Conservation (phyloP, 768 basidiomycete species). For the Mycena amicta region DNA sequence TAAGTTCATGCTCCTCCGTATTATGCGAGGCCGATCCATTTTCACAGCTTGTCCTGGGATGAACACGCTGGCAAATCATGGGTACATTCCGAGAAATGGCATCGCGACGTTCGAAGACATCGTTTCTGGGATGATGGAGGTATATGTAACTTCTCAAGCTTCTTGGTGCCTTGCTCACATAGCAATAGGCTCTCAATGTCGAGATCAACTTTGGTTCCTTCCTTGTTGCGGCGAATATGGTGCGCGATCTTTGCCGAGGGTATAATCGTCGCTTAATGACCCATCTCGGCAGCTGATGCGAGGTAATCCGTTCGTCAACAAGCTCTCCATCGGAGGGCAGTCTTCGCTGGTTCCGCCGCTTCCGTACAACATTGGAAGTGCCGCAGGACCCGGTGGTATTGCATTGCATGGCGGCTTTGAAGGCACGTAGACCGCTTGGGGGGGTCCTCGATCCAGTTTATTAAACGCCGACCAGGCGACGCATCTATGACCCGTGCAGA, state of each 20-base stretch:
- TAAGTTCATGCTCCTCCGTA: neutral
- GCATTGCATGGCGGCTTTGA: neutral
- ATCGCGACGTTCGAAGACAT: slow-evolving; percentile 18
- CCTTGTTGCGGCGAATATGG: slow-evolving; percentile 16
- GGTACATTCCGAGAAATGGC: slow-evolving; percentile 17
- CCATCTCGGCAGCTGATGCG: slow-evolving; percentile 3
- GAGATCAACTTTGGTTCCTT: slow-evolving; percentile 11
- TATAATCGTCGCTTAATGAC: too few species aligned
- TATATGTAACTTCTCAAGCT: too few species aligned
- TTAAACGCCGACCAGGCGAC: neutral
- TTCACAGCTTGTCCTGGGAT: too few species aligned
- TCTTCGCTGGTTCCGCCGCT: slow-evolving; percentile 2
- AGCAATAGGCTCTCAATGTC: slow-evolving; percentile 16
- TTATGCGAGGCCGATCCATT: too few species aligned
- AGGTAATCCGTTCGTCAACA: slow-evolving; percentile 18
- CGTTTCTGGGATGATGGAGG: slow-evolving; percentile 15
- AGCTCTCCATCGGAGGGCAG: slow-evolving; percentile 12
- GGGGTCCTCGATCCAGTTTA: too few species aligned
- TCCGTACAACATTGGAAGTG: neutral
- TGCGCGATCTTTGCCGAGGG: too few species aligned
- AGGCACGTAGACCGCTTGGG: too few species aligned
- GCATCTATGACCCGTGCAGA: slow-evolving; percentile 10
- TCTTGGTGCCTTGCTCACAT: too few species aligned
- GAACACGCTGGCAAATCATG: slow-evolving; percentile 13
- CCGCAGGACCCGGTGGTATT: neutral